Base-by-base conservation (phyloP, 1,284 basidiomycete genomes). In the Bondarzewia mesenterica region DNA sequence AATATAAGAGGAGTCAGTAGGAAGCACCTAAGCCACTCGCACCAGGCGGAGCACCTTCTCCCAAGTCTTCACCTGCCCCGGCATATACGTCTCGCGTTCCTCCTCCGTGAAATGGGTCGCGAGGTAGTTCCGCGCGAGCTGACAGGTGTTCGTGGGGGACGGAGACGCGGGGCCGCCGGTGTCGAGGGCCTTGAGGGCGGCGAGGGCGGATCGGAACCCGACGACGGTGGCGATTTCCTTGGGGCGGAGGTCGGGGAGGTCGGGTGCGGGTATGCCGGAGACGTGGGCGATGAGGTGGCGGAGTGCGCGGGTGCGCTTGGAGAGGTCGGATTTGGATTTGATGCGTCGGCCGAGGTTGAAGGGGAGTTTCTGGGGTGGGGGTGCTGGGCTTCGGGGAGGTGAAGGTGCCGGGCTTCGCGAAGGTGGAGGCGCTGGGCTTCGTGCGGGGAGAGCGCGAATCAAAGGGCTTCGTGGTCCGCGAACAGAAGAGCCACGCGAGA, bases 371-470 rank as follows among this genome's bases (percentile, higher is more conserved):
- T 32, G 29, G 29, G 29, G n/a, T n/a, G n/a, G n/a, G n/a, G n/a
- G n/a, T n/a, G n/a, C n/a, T n/a, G n/a, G n/a, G n/a, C n/a, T n/a
- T n/a, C 14, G 22, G 12, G 43, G 18, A 22, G 23, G 42, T 32
- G 5, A 23, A 23, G 46, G 46, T 36, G 36, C 21, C n/a, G 40
- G 46, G 29, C 29, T 47, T 16, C n/a, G 47, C 27, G 29, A 48
- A 27, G 15, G 46, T 29, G 4, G 29, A 22, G 6, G 27, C 25
- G 38, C 36, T 49, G 10, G 29, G 37, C 36, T 42, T 49, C 32
- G 32, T 35, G 32, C 32, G 32, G n/a, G 32, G 10, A n/a, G 32
- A 35, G n/a, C 32, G 32, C 32, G 32, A n/a, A n/a, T n/a, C n/a
- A n/a, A n/a, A n/a, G 32, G 10, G n/a, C 32, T 35, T 35, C 10